A percentile compares a stretch with the other conserved stretches of the same genome.
These are phyloP conservation scores for Ceratocystis smalleyi DNA, from an alignment of 2,329 filamentous ascomycete species.

Conservation along the genomic window DNA sequence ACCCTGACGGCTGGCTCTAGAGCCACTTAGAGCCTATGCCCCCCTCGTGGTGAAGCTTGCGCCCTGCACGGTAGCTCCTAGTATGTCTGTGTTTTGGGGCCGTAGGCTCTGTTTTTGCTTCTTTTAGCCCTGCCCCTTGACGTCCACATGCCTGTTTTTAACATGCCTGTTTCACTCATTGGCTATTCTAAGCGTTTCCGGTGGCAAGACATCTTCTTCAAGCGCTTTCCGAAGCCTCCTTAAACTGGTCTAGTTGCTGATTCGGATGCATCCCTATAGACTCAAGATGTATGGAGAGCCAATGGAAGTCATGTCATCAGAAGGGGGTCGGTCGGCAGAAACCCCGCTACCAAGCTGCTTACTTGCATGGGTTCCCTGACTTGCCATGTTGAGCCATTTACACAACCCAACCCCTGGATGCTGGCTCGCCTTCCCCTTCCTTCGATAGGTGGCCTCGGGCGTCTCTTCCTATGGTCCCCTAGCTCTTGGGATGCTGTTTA, in stretches of 20 bases:
- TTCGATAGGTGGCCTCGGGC: background rate
- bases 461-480: background rate
- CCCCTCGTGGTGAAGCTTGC: background rate
- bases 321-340: background rate
- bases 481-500: background rate
- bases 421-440: background rate
- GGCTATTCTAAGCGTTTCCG: background rate
- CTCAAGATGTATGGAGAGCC: background rate
- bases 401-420: conserved; percentile 2
- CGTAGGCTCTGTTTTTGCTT: background rate
- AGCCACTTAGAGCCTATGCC: background rate
- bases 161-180: background rate
- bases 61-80: background rate
- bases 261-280: background rate
- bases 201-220: background rate
- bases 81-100: background rate
- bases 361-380: background rate
- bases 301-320: background rate
- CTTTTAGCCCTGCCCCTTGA: background rate
- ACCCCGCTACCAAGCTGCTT: background rate
- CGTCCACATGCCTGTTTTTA: background rate
- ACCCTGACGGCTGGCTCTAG: background rate
- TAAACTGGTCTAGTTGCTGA: background rate
- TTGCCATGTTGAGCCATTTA: conserved; percentile 1
- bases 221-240: background rate